Evolutionary conservation across 1,139 yeast genomes (phyloP).

Genomic region (Yamadazyma membranifaciens): DNA sequence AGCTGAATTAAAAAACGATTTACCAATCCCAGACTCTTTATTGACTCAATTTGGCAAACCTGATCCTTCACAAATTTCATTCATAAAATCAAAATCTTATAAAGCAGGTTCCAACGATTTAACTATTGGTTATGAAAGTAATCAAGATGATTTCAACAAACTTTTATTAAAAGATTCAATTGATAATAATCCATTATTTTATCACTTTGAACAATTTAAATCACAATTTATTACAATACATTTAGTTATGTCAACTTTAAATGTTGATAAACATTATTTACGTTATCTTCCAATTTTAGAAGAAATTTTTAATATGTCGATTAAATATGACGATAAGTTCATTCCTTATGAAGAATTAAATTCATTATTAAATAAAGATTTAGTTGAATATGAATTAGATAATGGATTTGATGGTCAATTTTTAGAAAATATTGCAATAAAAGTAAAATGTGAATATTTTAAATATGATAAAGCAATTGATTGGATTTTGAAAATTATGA

Average conservation of each 20-base stretch:
- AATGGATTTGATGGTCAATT: slow-evolving; percentile 61
- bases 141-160: slow-evolving; percentile 26
- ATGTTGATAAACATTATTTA: slow-evolving; percentile 55
- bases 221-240: slow-evolving; percentile 80
- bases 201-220: slow-evolving; percentile 77
- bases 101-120: slow-evolving; percentile 40
- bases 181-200: slow-evolving; percentile 57
- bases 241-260: slow-evolving; percentile 61
- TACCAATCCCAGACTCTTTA: slow-evolving; percentile 69
- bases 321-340: slow-evolving; percentile 52
- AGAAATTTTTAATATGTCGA: slow-evolving; percentile 67
- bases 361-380: slow-evolving; percentile 67
- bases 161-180: slow-evolving; percentile 38
- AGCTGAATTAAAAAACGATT: slow-evolving; percentile 71
- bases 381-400: slow-evolving; percentile 56
- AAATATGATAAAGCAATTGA: slow-evolving; percentile 69
- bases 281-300: slow-evolving; percentile 69
- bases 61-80: slow-evolving; percentile 71
- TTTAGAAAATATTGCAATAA: slow-evolving; percentile 62
- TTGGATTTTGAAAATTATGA: slow-evolving; percentile 72
- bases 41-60: slow-evolving; percentile 64
- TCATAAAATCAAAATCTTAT: slow-evolving; percentile 68
- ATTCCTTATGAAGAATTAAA: slow-evolving; percentile 76
- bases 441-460: slow-evolving; percentile 57
- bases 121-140: slow-evolving; percentile 13